Evolutionary conservation across 2,329 filamentous ascomycete genomes (phyloP).

Genomic region (Plectosphaerella cucumerina): DNA sequence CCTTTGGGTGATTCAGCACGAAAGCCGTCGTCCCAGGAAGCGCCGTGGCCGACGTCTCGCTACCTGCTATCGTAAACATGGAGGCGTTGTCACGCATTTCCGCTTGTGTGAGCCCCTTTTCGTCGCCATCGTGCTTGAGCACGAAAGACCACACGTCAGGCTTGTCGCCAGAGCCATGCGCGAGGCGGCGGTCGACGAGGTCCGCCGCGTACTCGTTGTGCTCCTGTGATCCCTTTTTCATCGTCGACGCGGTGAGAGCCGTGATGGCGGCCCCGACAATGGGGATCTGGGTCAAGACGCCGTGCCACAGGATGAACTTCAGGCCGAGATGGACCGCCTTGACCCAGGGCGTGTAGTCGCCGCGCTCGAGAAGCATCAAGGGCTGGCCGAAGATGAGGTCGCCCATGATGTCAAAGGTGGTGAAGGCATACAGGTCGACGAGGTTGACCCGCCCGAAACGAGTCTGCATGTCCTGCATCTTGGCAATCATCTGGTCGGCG

Average conservation of each 20-base stretch:
- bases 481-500: conserved; percentile 31
- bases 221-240: conserved; percentile 11
- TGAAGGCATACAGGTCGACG: conserved; percentile 19
- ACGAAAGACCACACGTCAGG: too few species aligned
- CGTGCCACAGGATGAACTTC: conserved; percentile 5
- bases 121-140: neutral
- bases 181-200: conserved; percentile 14
- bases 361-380: conserved; percentile 19
- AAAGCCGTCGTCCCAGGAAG: conserved; percentile 21
- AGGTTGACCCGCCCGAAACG: conserved; percentile 15
- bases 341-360: conserved; percentile 21
- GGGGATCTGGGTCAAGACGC: neutral
- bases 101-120: neutral
- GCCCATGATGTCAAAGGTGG: conserved; percentile 26
- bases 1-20: conserved; percentile 23
- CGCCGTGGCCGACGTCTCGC: conserved; percentile 28
- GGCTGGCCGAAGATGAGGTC: conserved; percentile 23
- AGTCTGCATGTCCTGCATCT: conserved; percentile 24
- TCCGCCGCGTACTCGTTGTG: conserved; percentile 11
- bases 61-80: conserved; percentile 23
- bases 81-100: conserved; percentile 13
- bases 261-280: conserved; percentile 1
- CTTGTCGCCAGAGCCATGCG: conserved; percentile 9
- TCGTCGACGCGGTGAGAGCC: conserved; percentile 2
- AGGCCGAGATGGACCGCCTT: conserved; percentile 10